Percentiles rank a stretch among this genome's conserved stretches.
Conservation (phyloP, 225 moss, liverwort and hornwort genomes). For the Polytrichum formosum region DNA sequence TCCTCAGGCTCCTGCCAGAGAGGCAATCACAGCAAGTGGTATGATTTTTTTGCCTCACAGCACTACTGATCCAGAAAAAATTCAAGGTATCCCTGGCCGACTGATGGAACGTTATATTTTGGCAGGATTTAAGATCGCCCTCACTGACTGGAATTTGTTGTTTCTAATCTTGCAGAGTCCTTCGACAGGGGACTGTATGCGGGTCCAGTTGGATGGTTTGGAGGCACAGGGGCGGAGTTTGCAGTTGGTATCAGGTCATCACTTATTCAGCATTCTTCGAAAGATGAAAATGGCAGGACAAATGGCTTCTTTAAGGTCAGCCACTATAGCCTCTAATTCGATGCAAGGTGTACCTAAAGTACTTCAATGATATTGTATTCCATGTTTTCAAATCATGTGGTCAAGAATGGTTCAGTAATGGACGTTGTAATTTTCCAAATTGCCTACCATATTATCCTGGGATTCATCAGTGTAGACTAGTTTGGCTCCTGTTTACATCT, state of each 20-base stretch:
- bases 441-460: too few species aligned
- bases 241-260: conserved; percentile 96
- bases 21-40: conserved; percentile 81
- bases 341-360: too few species aligned
- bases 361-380: too few species aligned
- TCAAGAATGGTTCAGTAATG: too few species aligned
- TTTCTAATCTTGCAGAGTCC: conserved; percentile 44
- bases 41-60: conserved; percentile 5
- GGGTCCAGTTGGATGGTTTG: conserved; percentile 97
- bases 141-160: too few species aligned
- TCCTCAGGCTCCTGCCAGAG: conserved; percentile 73
- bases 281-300: conserved; percentile 9
- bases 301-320: conserved; percentile 29
- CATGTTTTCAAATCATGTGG: too few species aligned
- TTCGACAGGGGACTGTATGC: conserved; percentile 98
- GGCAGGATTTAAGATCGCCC: background rate
- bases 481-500: too few species aligned
- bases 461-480: too few species aligned
- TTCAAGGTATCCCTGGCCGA: background rate
- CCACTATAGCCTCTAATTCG: background rate
- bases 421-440: too few species aligned
- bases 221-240: conserved; percentile 83
- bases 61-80: background rate
- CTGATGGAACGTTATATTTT: background rate
- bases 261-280: conserved; percentile 46